Evolutionary conservation across 1,284 basidiomycete genomes (phyloP), one percentile per base, ranked within the genome.

Genomic region (Leccinum pallidistipes): DNA sequence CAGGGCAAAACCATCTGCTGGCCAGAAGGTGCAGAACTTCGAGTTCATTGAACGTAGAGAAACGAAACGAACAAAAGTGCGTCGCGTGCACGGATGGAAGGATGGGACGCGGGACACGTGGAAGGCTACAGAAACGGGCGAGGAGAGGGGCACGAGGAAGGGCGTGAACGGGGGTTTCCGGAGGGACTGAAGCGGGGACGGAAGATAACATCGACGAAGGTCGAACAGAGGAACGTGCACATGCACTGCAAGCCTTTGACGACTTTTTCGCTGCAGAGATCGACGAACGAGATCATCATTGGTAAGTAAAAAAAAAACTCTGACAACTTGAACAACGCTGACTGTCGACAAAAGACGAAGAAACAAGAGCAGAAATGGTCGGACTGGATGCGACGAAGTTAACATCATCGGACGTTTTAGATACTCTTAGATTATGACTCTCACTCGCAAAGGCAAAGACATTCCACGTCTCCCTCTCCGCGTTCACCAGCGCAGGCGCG

Each of bases 1-100:
- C 82, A 12, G 94, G 94, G 70, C 92, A 95, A 73, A 94, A 97
- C 71, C 97, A 75, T 96, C 94, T n/a, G 95, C 95, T 36, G 36
- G 36, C 36, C 36, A 36, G 36, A 79, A 76, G 0, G 94, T 97
- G 74, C 95, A 88, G 68, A 87, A 79, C 63, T 59, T 51, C 9
- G 14, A 7, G 12, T n/a, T 51, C n/a, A 27, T 57, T 69, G 63
- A 51, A 40, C 21, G 60, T 67, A 24, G 24, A 21, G 21, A 21
- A 21, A 21, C 21, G 21, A 21, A 21, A 21, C 21, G 21, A 21
- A 21, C 21, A 21, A 21, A 21, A 21, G 21, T 2, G 21, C 21
- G 21, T 21, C 21, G 21, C 21, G 21, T 21, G 21, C 21, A 1
- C 70, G 74, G 21, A 71, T 77, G 14, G 79, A 81, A 36, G 81